phyloP scores from a whole-genome alignment of 2,329 filamentous ascomycete genomes.

The Penicillium nordicum region DNA sequence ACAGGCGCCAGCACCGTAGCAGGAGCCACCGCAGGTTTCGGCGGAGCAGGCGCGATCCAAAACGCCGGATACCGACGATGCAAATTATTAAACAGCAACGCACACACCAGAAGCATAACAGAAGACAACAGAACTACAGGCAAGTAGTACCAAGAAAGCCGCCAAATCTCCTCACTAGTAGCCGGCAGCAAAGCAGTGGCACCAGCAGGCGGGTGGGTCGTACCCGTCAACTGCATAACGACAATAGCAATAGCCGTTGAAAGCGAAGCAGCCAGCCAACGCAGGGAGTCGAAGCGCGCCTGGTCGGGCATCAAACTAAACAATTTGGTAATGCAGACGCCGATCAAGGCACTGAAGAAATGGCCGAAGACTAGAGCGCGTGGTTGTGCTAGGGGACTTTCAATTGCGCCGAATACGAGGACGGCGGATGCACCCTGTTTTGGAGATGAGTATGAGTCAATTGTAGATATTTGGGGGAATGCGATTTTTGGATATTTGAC shows the following conservation, averaged over 20 bases:
- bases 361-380: conserved; percentile 34
- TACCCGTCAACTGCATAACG: conserved; percentile 35
- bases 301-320: conserved; percentile 33
- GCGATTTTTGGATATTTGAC: background rate
- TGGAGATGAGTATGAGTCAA: background rate
- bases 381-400: conserved; percentile 33
- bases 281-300: conserved; percentile 28
- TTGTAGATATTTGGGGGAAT: background rate
- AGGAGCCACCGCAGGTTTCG: conserved; percentile 10
- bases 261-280: conserved; percentile 34
- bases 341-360: conserved; percentile 32
- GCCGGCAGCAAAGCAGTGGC: conserved; percentile 34
- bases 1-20: background rate
- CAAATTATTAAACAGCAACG: conserved; percentile 33
- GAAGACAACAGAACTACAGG: conserved; percentile 33
- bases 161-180: conserved; percentile 26
- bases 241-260: conserved; percentile 27
- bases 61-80: conserved; percentile 32
- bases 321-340: conserved; percentile 31
- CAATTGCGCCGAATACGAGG: conserved; percentile 32
- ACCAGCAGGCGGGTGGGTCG: conserved; percentile 35
- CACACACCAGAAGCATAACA: conserved; percentile 26
- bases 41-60: conserved; percentile 27
- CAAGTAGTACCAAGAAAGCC: conserved; percentile 33
- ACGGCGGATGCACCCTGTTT: conserved; percentile 33